Percentiles rank a stretch among this genome's conserved stretches.
phyloP scores from a whole-genome alignment of 352 stramenopile genomes.

The Phytopythium mirpurense region DNA sequence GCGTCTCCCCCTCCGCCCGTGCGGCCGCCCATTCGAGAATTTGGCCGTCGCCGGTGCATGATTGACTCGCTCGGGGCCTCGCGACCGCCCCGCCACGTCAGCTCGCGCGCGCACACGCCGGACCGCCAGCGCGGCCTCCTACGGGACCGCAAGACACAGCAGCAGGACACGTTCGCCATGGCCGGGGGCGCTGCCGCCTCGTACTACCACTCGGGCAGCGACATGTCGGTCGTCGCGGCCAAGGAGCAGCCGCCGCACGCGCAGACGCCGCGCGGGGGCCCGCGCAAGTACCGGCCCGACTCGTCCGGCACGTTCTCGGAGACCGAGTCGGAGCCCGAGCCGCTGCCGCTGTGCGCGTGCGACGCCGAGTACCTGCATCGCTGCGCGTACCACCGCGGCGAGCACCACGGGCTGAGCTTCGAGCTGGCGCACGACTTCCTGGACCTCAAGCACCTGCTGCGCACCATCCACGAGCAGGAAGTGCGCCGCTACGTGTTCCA shows the following conservation, averaged over 20 bases:
- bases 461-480: constrained; percentile 41
- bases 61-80: constrained; percentile 2
- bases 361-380: constrained; percentile 39
- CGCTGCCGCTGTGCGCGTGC: constrained; percentile 40
- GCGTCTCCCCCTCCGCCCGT: not conserved
- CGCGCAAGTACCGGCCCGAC: constrained; percentile 21
- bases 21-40: constrained; percentile 5
- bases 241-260: not conserved
- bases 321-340: constrained; percentile 47
- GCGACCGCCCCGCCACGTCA: constrained; percentile 13
- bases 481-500: constrained; percentile 44
- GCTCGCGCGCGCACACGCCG: constrained; percentile 8
- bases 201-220: constrained; percentile 11
- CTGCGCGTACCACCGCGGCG: constrained; percentile 39
- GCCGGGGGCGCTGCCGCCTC: constrained; percentile 6
- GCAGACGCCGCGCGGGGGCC: constrained; percentile 3
- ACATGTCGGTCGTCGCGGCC: not conserved
- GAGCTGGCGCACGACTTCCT: constrained; percentile 44
- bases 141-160: not conserved
- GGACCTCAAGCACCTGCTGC: constrained; percentile 42
- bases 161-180: constrained; percentile 8
- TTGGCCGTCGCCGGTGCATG: constrained; percentile 9
- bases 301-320: constrained; percentile 35
- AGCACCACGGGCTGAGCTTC: constrained; percentile 48
- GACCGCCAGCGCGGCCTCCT: constrained; percentile 1